Base-by-base conservation (phyloP, 139 green algal genomes). In the Micractinium conductrix region DNA sequence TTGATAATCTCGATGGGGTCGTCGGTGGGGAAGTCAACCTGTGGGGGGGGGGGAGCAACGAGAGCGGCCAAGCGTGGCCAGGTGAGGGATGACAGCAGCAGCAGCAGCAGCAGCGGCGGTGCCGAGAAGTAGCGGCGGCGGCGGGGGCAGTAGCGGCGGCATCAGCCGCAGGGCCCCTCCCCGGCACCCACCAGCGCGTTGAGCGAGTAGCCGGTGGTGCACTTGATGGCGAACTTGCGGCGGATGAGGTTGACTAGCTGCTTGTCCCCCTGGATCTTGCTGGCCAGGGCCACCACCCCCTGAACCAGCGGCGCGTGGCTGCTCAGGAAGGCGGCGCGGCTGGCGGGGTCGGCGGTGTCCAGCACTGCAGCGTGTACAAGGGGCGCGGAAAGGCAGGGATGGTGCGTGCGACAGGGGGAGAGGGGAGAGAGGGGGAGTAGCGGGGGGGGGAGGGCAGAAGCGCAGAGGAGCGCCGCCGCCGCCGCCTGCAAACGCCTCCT, bases 181-280 rank as follows among this genome's bases (percentile, higher is more conserved):
- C n/a, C n/a, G 2, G 10, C 4, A 35, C 81, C 28, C 70, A 86
- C 96, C 78, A 99, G 93, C n/a, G 97, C 97, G 69, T 96, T 96
- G 43, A 96, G 87, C 40, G 89, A 94, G 89, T 96, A 96, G 89
- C 96, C 96, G 43, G 96, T 99, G 79, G 97, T 99, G 92, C 97
- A 99, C 94, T 99, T 99, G 94, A 99, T 99, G 79, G 95, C 91
- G 87, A 98, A 98, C 93, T 99, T 99, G 87, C 94, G 92, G 71
- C 95, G 87, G 87, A 99, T 99, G 70, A 98, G 92, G 67, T 92
- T 92, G 45, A 91, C 91, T 42, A 99, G 95, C 84, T 97, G 89
- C 30, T 85, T 75, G 92, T 99, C 37, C 35, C 76, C 81, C 81
- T 87, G 83, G 33, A 98, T 90, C 6, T 89, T 76, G 40, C 81